Evolutionary conservation across 768 basidiomycete genomes (phyloP).

Genomic region (Pleurotus cornucopiae): DNA sequence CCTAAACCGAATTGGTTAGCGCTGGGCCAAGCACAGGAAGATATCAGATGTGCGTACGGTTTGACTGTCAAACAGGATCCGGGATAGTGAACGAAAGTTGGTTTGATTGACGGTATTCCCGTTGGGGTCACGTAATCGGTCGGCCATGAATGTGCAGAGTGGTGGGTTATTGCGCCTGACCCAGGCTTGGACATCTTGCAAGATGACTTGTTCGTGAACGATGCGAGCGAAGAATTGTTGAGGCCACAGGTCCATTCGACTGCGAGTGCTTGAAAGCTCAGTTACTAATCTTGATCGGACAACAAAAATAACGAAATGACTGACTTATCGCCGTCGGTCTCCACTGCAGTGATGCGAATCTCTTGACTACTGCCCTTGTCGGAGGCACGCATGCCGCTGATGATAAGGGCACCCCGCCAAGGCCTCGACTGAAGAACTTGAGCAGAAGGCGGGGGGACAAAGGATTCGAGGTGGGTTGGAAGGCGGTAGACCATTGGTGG

Average conservation of each 20-base stretch:
- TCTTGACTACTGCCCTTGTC: conserved; percentile 46
- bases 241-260: conserved; percentile 57
- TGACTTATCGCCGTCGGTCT: conserved; percentile 71
- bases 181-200: conserved; percentile 49
- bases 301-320: conserved; percentile 28
- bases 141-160: conserved; percentile 61
- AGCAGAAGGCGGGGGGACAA: conserved; percentile 50
- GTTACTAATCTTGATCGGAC: conserved; percentile 23
- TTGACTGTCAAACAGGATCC: conserved; percentile 45
- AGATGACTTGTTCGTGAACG: conserved; percentile 34
- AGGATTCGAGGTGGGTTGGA: conserved; percentile 55
- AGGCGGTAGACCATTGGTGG: conserved; percentile 57
- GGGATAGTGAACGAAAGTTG: conserved; percentile 51
- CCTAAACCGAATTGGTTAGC: conserved; percentile 23
- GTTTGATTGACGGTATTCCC: conserved; percentile 46
- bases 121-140: conserved; percentile 47
- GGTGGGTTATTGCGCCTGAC: conserved; percentile 42
- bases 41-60: conserved; percentile 34
- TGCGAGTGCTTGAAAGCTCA: conserved; percentile 16
- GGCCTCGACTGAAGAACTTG: conserved; percentile 41
- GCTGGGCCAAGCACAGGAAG: neutral
- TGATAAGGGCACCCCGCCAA: conserved; percentile 55
- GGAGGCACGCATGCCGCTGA: conserved; percentile 43
- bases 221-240: conserved; percentile 39
- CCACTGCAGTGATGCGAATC: conserved; percentile 58